phyloP scores from a whole-genome alignment of 2,329 filamentous ascomycete genomes.

The Camillea tinctor region DNA sequence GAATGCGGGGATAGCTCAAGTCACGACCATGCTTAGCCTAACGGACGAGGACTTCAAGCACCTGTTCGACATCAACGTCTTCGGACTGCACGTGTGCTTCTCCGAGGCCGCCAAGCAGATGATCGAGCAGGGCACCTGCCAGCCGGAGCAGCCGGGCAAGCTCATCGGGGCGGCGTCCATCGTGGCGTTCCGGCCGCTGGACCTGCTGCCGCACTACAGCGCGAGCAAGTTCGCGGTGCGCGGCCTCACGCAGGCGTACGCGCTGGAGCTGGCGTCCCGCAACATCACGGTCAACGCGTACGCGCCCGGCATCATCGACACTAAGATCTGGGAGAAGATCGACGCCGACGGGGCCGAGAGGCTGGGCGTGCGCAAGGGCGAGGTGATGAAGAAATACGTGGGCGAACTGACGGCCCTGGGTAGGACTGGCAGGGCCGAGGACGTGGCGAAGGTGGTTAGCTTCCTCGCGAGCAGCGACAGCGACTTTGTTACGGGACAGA shows the following conservation, averaged over 20 bases:
- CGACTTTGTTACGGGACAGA: conserved; percentile 67
- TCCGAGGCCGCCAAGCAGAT: conserved; percentile 62
- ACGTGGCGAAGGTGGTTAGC: conserved; percentile 62
- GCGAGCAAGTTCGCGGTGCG: conserved; percentile 67
- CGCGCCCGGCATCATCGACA: conserved; percentile 66
- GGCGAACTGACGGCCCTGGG: conserved; percentile 55
- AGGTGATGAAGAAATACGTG: conserved; percentile 54
- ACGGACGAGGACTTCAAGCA: conserved; percentile 54
- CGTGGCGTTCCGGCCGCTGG: conserved; percentile 59
- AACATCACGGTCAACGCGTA: conserved; percentile 67
- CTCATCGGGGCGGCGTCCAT: conserved; percentile 54
- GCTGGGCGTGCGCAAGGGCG: conserved; percentile 48
- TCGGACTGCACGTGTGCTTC: conserved; percentile 65
- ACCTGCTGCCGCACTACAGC: conserved; percentile 60
- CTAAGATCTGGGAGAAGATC: conserved; percentile 68
- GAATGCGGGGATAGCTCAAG: conserved; percentile 61
- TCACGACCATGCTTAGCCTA: conserved; percentile 54
- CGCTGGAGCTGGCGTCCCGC: conserved; percentile 63
- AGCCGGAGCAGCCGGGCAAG: conserved; percentile 37
- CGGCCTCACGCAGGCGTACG: conserved; percentile 64
- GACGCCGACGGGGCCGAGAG: conserved; percentile 58
- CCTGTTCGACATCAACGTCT: conserved; percentile 66
- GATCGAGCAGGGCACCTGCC: conserved; percentile 56
- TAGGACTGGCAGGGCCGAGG: conserved; percentile 58
- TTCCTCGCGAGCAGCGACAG: conserved; percentile 59